Evolutionary conservation across 1,139 yeast species (phyloP).

Genomic region (Komagataea norvegica): DNA sequence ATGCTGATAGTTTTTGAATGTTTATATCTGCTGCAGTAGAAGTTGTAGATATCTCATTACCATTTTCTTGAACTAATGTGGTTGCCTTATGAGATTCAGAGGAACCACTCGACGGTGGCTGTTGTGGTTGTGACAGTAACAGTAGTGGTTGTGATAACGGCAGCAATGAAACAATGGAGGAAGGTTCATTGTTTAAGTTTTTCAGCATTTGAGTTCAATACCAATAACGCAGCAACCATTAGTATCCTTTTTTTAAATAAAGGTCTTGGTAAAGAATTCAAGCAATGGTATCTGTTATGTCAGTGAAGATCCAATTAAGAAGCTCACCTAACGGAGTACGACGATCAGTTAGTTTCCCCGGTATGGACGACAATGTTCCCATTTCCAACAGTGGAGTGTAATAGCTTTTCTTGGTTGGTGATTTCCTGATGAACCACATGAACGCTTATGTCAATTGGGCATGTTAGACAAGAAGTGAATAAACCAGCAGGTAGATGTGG

Average conservation of each 20-base stretch:
- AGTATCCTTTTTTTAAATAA: constrained; percentile 86
- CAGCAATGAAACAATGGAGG: constrained; percentile 23
- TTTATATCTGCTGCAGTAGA: constrained; percentile 19
- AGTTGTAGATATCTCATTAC: neutral
- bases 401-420: constrained; percentile 61
- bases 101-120: constrained; percentile 2
- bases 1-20: constrained; percentile 60
- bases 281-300: constrained; percentile 96
- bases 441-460: constrained; percentile 95
- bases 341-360: constrained; percentile 88
- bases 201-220: constrained; percentile 63
- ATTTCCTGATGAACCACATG: constrained; percentile 85
- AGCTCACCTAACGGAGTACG: constrained; percentile 93
- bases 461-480: constrained; percentile 90
- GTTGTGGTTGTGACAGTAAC: neutral
- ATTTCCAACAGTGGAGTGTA: constrained; percentile 46
- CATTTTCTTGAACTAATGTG: neutral
- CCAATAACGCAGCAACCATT: constrained; percentile 92
- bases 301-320: constrained; percentile 97
- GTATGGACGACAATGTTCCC: constrained; percentile 71
- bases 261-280: constrained; percentile 88
- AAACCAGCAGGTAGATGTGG: constrained; percentile 96
- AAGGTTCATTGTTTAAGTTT: constrained; percentile 30
- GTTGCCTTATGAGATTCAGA: too few relatives aligned
- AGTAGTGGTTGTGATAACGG: constrained; percentile 18